Base-by-base conservation (phyloP, 192 early-diverging fungal species). In the Paraglomus occultum region DNA sequence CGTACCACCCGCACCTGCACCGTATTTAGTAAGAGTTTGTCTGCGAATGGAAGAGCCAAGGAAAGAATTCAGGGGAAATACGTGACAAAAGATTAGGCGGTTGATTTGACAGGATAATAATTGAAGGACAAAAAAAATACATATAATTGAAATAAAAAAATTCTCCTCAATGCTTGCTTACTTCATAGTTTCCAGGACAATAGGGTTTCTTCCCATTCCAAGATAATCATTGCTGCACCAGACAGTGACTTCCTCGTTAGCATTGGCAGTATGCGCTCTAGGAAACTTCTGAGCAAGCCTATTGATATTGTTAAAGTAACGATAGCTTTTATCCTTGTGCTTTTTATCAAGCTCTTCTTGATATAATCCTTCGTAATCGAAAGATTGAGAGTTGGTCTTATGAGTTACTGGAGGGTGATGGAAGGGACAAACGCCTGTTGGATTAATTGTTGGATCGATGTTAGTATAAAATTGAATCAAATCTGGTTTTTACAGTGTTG, bases 221-320 rank as follows among this genome's bases (percentile, higher is more conserved):
- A 99, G 86, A 76, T 99, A 99, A 80, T 99, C 97, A 86, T 99
- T 99, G 71, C 92, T 90, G 78, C 97, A 99, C 97, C 97, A 99
- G 47, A 99, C 97, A 10, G 93, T 95, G 57, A 99, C 97, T 72
- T 93, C 85, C 71, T 96, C 94, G 46, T 88, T 84, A 52, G 82
- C 70, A 51, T 86, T 89, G 12, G 87, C 88, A 22, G 95, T 99
- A 82, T 99, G 97, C 20, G 97, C 97, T 70, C 83, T 88, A 50
- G 97, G 97, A 77, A 91, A 99, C 72, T 86, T 81, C 76, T 90
- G 82, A 6, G 97, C 97, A 31, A 99, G 82, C 45, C 97, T 91
- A 80, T 99, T 99, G 85, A 99, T 97, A 86, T 99, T 99, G 90
- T 99, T 99, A 79, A 99, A 99, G 84, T 97, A 99, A 74, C 97